Evolutionary conservation across 257 asterid genomes (phyloP).

Genomic region (Gentiana macrophylla): DNA sequence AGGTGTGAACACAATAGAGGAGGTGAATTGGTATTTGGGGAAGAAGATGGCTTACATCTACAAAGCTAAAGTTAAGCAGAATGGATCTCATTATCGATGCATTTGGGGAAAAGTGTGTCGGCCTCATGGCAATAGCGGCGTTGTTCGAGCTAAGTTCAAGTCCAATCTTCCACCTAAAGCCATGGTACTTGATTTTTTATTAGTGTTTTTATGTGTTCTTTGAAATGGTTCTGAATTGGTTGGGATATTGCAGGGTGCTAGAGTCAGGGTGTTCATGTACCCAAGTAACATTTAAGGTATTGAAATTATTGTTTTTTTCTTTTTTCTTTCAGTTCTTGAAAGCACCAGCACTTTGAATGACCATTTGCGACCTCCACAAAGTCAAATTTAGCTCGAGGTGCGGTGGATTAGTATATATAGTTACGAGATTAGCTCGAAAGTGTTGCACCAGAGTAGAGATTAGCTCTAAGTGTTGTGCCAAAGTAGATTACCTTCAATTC

Average conservation of each 20-base stretch:
- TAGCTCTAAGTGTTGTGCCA: no score
- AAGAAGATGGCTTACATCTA: conserved; percentile 9
- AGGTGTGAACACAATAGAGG: conserved; percentile 7
- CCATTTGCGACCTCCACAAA: no score
- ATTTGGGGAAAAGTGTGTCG: conserved; percentile 11
- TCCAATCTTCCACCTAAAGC: conserved; percentile 5
- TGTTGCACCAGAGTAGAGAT: no score
- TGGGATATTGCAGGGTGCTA: background rate
- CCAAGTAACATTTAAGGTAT: conserved; percentile 6
- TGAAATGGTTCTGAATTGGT: background rate
- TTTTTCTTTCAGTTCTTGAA: no score
- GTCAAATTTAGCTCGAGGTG: no score
- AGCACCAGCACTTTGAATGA: no score
- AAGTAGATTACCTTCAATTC: no score
- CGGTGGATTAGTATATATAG: no score
- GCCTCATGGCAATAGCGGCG: conserved; percentile 10
- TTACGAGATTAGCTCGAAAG: no score
- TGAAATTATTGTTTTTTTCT: no score
- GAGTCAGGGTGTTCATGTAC: conserved; percentile 7
- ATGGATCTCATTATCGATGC: conserved; percentile 9
- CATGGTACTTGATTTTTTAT: background rate
- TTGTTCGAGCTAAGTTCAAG: conserved; percentile 6
- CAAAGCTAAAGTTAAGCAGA: conserved; percentile 3
- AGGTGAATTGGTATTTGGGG: conserved; percentile 1
- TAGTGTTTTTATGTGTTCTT: background rate